Evolutionary conservation across 148 eudicot species (phyloP).

Genomic region (Suaeda aralocaspica): DNA sequence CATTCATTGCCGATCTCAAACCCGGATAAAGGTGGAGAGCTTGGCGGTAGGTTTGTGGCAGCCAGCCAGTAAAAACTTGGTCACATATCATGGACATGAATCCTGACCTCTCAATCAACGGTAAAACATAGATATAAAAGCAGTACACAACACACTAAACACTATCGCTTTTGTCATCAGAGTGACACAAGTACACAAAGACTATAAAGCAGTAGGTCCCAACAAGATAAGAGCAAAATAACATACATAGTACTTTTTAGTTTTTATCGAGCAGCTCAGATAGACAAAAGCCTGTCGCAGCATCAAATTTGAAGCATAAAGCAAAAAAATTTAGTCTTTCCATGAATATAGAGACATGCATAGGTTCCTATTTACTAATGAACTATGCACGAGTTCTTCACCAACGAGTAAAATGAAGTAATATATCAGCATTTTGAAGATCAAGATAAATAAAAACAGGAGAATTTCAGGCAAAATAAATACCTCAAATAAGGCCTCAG

Average conservation of each 20-base stretch:
- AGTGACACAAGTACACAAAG: background rate
- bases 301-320: background rate
- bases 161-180: background rate
- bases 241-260: too few species aligned
- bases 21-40: too few species aligned
- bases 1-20: too few species aligned
- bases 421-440: background rate
- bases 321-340: background rate
- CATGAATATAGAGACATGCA: background rate
- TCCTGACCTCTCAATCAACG: background rate
- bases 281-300: too few species aligned
- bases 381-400: background rate
- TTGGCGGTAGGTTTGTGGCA: too few species aligned
- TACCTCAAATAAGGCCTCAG: constrained; percentile 71
- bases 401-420: background rate
- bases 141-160: background rate
- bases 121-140: background rate
- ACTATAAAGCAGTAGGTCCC: too few species aligned
- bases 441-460: background rate
- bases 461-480: constrained; percentile 8
- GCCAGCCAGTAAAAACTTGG: too few species aligned
- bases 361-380: background rate
- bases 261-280: too few species aligned
- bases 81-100: too few species aligned
- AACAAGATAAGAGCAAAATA: too few species aligned